Evolutionary conservation across 768 basidiomycete genomes (phyloP), one percentile per base, ranked within the genome.

Genomic region (Russula sp.): DNA sequence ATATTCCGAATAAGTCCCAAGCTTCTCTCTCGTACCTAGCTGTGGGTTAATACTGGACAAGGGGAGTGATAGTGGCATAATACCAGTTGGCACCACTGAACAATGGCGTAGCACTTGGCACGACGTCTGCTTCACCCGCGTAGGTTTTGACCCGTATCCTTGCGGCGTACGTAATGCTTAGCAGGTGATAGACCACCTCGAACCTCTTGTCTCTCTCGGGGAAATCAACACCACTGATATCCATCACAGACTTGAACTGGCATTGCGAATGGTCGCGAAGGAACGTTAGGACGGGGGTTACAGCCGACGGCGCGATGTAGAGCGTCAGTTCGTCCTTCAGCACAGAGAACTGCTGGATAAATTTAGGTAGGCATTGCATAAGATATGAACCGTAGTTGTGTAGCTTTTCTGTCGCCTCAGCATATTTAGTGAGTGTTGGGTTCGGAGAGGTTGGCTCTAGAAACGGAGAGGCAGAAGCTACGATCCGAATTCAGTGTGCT

Each of bases 1-100:
- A 97, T 50, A 99, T 89, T 48, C 97, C 97, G 71, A 79, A 99
- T 74, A 99, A 81, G 76, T 99, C 97, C 95, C 96, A 99, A 34
- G 90, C 87, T 75, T 99, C 97, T 61, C 97, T 82, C 75, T 99
- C 97, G 73, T 97, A 98, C 89, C 89, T 91, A 61, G 29, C 43
- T 32, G 25, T 42, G 36, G 20, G 41, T 51, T 36, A 66, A 56
- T 51, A 65, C 42, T 22, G 38, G 47, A 35, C 50, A 51, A 29
- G 32, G 20, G 29, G 9, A 43, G 47, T 47, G 29, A 20, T 25
- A 51, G 2, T 43, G 14, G 25, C 9, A 48, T 16, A n/a, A 74
- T 70, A 90, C 97, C 97, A 99, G 70, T 99, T 92, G 7, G 97
- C 96, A 62, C 96, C 93, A 53, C 84, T 81, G 78, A 89, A 99